Evolutionary conservation across 192 early-diverging fungal genomes (phyloP), one percentile per base, ranked within the genome.

Genomic region (Rhizophagus prolifer): DNA sequence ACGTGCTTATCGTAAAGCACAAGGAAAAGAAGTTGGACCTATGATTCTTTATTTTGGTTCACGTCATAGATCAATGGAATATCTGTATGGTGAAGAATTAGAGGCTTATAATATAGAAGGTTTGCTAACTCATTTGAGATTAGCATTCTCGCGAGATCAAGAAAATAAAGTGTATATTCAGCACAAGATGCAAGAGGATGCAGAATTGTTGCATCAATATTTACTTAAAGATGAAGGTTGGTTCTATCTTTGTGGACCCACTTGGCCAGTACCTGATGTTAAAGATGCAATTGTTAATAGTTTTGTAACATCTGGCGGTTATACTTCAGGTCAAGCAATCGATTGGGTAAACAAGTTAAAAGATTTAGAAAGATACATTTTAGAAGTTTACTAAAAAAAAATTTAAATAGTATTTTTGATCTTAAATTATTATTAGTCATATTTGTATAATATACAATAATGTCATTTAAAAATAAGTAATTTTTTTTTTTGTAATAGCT

Each of bases 171-270:
- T 97, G 44, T 98, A 98, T 80, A 98, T 98, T 78, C 96, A 98
- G 86, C 93, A 97, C 86, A 91, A 91, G 85, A 98, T 98, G 88
- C 83, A 92, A 82, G 92, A 94, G 78, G 96, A 98, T 79, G 82
- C 87, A 8, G 85, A 85, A 59, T 79, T 93, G 81, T 83, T 98
- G 46, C 83, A 88, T 61, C 85, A 92, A 63, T 91, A 91, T 76
- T 83, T 98, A 79, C 80, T 97, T 61, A 84, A 92, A 60, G 67
- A 91, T 46, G 87, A 90, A 41, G 96, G 95, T 25, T 88, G 91
- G 76, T 98, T 98, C 81, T 98, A 98, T 84, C 85, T 98, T n/a
- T 98, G 96, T 81, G 96, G 96, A 73, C 96, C 95, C 44, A 97
- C 95, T 23, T 98, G 96, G 96, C 94, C 93, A 26, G 93, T 96